phyloP scores from a whole-genome alignment of 495 filamentous ascomycete species.

The Sphaerosporella brunnea region DNA sequence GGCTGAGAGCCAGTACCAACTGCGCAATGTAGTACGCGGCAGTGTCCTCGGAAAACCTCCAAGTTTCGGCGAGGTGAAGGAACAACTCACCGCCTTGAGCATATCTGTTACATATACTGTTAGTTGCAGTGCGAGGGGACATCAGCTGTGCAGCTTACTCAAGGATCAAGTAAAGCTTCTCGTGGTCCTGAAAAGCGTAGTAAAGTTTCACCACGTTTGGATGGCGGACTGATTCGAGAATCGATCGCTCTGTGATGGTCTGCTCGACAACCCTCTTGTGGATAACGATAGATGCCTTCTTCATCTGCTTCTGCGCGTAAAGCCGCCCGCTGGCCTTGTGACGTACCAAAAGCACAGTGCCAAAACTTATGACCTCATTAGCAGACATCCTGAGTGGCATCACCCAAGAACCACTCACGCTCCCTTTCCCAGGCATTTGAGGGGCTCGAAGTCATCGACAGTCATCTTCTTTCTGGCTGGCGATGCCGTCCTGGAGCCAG shows the following conservation, averaged over 20 bases:
- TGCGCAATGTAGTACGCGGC: constrained; percentile 97
- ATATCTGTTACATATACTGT: constrained; percentile 40
- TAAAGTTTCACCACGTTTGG: constrained; percentile 94
- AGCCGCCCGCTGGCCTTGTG: constrained; percentile 71
- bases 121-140: background rate
- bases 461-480: constrained; percentile 55
- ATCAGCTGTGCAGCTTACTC: constrained; percentile 31
- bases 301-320: constrained; percentile 95
- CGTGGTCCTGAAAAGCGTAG: constrained; percentile 95
- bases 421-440: constrained; percentile 94
- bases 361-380: constrained; percentile 35
- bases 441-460: constrained; percentile 68
- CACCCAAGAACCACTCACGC: constrained; percentile 28
- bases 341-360: constrained; percentile 81
- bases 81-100: constrained; percentile 96
- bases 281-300: constrained; percentile 80
- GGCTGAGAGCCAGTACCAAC: constrained; percentile 82
- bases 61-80: constrained; percentile 68
- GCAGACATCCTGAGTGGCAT: background rate
- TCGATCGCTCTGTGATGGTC: constrained; percentile 85
- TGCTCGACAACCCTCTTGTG: constrained; percentile 90
- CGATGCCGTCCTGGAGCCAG: constrained; percentile 20
- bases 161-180: constrained; percentile 93
- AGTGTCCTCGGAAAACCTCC: constrained; percentile 75
- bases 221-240: constrained; percentile 85